Evolutionary conservation across 176 grass and related monocot genomes (phyloP).

Genomic region (Aegilops tauschii): DNA sequence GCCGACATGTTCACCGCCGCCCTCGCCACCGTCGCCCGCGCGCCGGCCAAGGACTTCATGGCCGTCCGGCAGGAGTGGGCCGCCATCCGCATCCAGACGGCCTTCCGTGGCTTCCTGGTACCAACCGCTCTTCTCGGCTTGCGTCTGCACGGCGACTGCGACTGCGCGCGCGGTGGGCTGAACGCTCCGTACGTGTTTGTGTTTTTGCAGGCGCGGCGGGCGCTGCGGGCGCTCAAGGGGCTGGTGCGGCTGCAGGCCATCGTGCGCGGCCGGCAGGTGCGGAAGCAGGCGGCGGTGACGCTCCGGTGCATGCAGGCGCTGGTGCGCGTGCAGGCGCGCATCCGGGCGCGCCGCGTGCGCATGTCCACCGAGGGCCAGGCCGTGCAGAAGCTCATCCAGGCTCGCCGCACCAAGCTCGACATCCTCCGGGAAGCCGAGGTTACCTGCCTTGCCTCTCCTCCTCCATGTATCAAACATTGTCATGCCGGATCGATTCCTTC

Average conservation of each 20-base stretch:
- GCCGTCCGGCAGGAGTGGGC: slow-evolving; percentile 85
- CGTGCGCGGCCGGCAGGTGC: slow-evolving; percentile 85
- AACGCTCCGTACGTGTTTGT: background rate
- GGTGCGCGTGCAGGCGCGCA: slow-evolving; percentile 90
- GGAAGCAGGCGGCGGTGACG: slow-evolving; percentile 93
- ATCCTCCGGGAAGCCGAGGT: slow-evolving; percentile 89
- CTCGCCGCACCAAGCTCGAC: slow-evolving; percentile 63
- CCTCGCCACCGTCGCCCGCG: slow-evolving; percentile 66
- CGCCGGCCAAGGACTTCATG: slow-evolving; percentile 88
- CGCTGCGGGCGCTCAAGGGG: slow-evolving; percentile 72
- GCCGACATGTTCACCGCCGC: slow-evolving; percentile 62
- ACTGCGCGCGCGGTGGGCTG: background rate
- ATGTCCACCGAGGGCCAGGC: slow-evolving; percentile 91
- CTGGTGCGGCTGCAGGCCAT: slow-evolving; percentile 93
- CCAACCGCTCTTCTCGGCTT: background rate
- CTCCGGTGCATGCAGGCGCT: slow-evolving; percentile 98
- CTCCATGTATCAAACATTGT: background rate
- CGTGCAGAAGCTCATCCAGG: slow-evolving; percentile 74
- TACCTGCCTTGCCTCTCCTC: background rate
- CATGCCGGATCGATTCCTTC: too few relatives aligned
- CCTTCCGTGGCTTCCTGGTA: slow-evolving; percentile 92
- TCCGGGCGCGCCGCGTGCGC: slow-evolving; percentile 79
- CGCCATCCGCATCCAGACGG: slow-evolving; percentile 86
- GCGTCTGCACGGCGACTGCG: background rate
- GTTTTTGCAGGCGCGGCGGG: slow-evolving; percentile 57